Base-by-base conservation (phyloP, 352 stramenopile genomes). In the Phytophthora macrochlamydospora region DNA sequence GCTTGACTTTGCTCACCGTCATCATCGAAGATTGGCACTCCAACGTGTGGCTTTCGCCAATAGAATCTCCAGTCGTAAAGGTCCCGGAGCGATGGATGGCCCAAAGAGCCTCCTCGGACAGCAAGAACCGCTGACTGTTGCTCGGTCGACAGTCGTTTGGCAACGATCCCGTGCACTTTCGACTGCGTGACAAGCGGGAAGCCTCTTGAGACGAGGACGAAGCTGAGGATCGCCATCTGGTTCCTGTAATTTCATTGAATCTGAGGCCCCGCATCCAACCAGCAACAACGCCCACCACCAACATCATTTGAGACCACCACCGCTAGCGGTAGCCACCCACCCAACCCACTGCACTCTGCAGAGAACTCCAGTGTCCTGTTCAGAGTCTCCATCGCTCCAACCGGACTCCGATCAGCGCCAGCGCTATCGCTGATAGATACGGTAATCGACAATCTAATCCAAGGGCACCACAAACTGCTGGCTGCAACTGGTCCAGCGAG, bases 21-120 rank as follows among this genome's bases (percentile, higher is more conserved):
- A 62, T 73, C 59, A 53, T 48, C 14, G 30, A 13, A 7, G 65
- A 73, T 73, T 73, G 54, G 59, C 18, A 31, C 29, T 13, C 6
- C 28, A 33, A 11, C 48, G 60, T 64, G 65, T 73, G 65, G 52
- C 65, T 65, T 65, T 73, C 59, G 43, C 65, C 65, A 73, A 73
- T 73, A 65, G 48, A 44, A 44, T 48, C 24, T 12, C 14, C 18
- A n/a, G 51, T 53, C 59, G 65, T 35, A 51, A 31, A 32, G 56
- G 62, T 42, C 13, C n/a, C 51, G 2, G 4, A 42, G 28, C 2
- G 6, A 49, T 40, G 35, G 35, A 40, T 40, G 35, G 35, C 9
- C 35, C 35, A 11, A 11, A 11, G 6, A 40, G 35, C 35, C 35
- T 40, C 35, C 9, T 11, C 35, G 35, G 9, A 40, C 35, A 40